Conservation (phyloP, 148 eudicot genomes). For the Vaccinium corymbosum region DNA sequence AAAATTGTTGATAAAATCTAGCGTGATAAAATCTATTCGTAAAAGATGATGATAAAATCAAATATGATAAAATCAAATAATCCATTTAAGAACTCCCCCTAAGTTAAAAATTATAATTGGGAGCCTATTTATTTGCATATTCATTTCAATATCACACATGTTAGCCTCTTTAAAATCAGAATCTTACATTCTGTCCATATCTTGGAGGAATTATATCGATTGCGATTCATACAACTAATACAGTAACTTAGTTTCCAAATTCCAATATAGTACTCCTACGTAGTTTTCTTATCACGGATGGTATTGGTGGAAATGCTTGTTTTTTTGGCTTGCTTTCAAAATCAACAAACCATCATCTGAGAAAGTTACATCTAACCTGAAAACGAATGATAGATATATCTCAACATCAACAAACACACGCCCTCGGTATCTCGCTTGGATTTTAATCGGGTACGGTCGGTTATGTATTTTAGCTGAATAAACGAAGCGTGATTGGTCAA, state of each 20-base stretch:
- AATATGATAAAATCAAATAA: too few species aligned
- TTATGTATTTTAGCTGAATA: background rate
- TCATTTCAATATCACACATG: too few species aligned
- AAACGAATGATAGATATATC: background rate
- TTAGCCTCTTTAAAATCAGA: too few species aligned
- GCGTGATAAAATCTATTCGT: too few species aligned
- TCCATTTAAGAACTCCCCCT: too few species aligned
- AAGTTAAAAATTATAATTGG: too few species aligned
- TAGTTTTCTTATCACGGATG: background rate
- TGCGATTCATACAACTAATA: background rate
- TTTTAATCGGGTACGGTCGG: background rate
- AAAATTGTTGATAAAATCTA: too few species aligned
- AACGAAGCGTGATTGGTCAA: conserved; percentile 8
- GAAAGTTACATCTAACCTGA: conserved; percentile 12
- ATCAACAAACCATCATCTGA: background rate
- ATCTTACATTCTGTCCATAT: too few species aligned
- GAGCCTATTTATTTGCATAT: too few species aligned
- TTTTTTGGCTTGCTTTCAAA: conserved; percentile 8
- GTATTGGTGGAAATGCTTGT: background rate
- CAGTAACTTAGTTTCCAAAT: too few species aligned
- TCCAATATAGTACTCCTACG: too few species aligned
- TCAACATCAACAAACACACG: background rate
- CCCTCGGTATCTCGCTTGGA: background rate
- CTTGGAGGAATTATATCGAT: background rate
- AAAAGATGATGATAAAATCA: too few species aligned